These are phyloP conservation scores for Paramecium primaurelia DNA, from an alignment of 73 alveolate species.

Conservation along the genomic window DNA sequence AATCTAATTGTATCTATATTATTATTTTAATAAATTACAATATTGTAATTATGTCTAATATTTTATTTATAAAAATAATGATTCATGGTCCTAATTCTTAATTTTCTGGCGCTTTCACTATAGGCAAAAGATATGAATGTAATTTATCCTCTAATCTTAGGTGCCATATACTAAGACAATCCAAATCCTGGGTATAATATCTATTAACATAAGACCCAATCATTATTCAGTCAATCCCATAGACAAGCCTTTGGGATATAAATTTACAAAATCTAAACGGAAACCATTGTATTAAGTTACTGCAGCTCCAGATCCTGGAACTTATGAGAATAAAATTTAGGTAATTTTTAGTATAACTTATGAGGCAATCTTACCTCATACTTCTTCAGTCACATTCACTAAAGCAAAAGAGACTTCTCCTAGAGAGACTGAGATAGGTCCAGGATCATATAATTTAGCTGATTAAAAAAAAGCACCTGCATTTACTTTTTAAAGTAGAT, in stretches of 20 bases:
- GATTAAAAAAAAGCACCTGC: conserved; percentile 31
- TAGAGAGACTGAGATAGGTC: not conserved
- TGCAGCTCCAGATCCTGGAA: conserved; percentile 9
- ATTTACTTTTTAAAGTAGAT: conserved; percentile 23
- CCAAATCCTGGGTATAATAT: conserved; percentile 28
- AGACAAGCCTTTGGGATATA: not conserved
- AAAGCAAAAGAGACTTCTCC: not conserved
- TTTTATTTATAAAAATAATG: not conserved
- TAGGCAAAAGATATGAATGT: conserved; percentile 10
- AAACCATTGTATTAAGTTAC: not conserved
- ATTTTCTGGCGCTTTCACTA: conserved; percentile 22
- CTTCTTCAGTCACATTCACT: not conserved
- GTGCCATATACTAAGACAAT: not conserved
- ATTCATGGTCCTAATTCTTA: conserved; percentile 37
- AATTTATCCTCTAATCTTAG: not conserved
- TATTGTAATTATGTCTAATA: not conserved
- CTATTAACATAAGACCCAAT: not conserved
- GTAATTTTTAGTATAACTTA: not conserved
- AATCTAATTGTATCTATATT: not conserved
- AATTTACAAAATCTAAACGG: not conserved
- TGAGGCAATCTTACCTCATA: not conserved
- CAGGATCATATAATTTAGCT: conserved; percentile 5
- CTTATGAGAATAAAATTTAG: not conserved
- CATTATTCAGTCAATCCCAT: not conserved
- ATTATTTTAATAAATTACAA: not conserved